Evolutionary conservation across 164 flowering plant genomes (phyloP), one percentile per base, ranked within the genome.

Genomic region (Saururus chinensis): DNA sequence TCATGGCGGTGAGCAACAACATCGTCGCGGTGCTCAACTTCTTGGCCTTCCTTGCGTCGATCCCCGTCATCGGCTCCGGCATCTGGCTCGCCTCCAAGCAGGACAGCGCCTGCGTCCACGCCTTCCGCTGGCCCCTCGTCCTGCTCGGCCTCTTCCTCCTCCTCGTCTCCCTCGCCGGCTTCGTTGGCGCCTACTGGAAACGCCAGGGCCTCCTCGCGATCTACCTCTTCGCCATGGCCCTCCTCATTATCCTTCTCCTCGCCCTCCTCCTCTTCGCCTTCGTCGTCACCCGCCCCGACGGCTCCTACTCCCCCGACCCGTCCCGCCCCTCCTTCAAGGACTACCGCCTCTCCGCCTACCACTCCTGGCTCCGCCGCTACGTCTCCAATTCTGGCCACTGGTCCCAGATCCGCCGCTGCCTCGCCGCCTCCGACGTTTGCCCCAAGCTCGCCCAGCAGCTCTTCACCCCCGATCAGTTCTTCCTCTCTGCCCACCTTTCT

Each of bases 181-280:
- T 87, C 71, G 81, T 83, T 40, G 99, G 96, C 19, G 92, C 97
- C 35, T 84, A 79, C 77, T 82, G 85, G 87, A 81, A 83, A 77
- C 75, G 76, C 21, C 80, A 81, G 57, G 77, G 86, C 51, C 80
- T 90, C 4, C 78, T 88, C 5, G 88, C 82, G 2, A 57, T 85
- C 64, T 80, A 90, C 72, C 83, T 93, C 51, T 81, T 85, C 71
- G 77, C 76, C 62, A 90, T 87, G 91, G 88, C 87, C 56, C 23
- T 79, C 20, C 86, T 93, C 67, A 83, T 91, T 59, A 64, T 68
- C 37, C 70, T 83, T 40, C 82, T 88, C 56, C 79, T 88, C 56
- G 25, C 76, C 20, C 64, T 93, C 19, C 82, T 87, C 37, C 70
- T 93, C 48, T 79, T 84, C 59, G 88, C 96, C 55, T 90, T 84